Evolutionary conservation across 257 asterid species (phyloP).

Genomic region (Marsdenia floribunda): DNA sequence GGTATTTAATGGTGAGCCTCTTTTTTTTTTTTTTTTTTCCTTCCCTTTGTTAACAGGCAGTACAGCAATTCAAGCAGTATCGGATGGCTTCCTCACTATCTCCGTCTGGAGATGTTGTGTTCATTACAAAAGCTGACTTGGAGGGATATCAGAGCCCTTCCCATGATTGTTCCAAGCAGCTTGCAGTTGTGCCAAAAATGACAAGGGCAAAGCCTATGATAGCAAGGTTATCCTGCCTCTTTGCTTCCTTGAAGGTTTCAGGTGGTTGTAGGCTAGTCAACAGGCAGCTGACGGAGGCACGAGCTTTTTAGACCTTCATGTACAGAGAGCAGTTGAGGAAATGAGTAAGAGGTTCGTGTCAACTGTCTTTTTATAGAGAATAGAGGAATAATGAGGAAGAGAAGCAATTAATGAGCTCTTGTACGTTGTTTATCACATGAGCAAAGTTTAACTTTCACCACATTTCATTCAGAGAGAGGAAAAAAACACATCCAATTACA

Average conservation of each 20-base stretch:
- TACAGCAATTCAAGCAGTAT: constrained; percentile 66
- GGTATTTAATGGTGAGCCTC: background rate
- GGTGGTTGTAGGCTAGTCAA: constrained; percentile 42
- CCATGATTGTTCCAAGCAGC: constrained; percentile 32
- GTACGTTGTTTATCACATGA: background rate
- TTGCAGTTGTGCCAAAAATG: constrained; percentile 34
- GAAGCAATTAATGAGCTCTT: background rate
- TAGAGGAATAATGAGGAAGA: constrained; percentile 2
- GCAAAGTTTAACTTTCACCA: background rate
- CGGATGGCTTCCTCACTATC: constrained; percentile 39
- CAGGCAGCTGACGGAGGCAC: constrained; percentile 73
- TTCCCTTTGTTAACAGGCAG: constrained; percentile 70
- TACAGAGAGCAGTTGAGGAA: constrained; percentile 20
- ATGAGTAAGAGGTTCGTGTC: background rate
- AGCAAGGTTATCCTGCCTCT: constrained; percentile 75
- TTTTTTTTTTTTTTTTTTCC: background rate
- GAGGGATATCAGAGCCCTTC: constrained; percentile 78
- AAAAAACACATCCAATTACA: background rate
- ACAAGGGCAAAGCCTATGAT: constrained; percentile 58
- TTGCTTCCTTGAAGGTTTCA: constrained; percentile 66
- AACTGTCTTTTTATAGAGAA: constrained; percentile 1
- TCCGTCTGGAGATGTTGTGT: constrained; percentile 62
- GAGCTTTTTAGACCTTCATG: constrained; percentile 46
- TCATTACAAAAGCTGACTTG: constrained; percentile 83
- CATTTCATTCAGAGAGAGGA: too few relatives aligned